Evolutionary conservation across 495 filamentous ascomycete species (phyloP), one percentile per base, ranked within the genome.

Genomic region (Tuber brumale): DNA sequence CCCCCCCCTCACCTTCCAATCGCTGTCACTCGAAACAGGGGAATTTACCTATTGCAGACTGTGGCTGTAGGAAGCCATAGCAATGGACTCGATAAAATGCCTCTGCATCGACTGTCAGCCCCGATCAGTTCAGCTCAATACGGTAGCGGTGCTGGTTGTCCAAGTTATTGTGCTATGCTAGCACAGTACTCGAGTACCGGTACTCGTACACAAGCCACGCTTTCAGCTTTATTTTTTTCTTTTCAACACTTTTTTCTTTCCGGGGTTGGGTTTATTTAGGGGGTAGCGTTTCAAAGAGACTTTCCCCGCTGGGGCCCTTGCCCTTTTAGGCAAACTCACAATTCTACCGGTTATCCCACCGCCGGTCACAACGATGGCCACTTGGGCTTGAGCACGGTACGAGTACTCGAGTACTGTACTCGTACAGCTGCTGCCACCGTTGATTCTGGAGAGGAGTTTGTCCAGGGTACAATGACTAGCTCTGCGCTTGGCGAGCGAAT

Each of bases 401-500:
- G n/a, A n/a, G n/a, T n/a, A 39, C 37, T 39, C 37, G n/a, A n/a
- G 37, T 39, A 39, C 0, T 3, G 37, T 39, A 39, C 48, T n/a
- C n/a, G 51, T 61, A 14, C 51, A 16, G 57, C 51, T 31, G 4
- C 57, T 18, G 27, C n/a, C 14, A 14, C 23, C 21, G 21, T 57
- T 7, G 23, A 27, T 14, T 57, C 23, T 27, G 23, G n/a, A 23
- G 21, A 12, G n/a, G n/a, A n/a, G 7, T 23, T 5, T 16, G 12
- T 31, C 57, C 12, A 16, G 57, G 27, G n/a, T 16, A 66, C 37
- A 39, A 4, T 39, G 37, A 23, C 57, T 45, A 66, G 14, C 57
- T 66, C 57, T 66, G 57, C 57, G n/a, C 57, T 66, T 66, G 57
- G 57, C 57, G 7, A 16, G 57, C 57, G n/a, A 66, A 66, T 66